Base-by-base conservation (phyloP, 305 asterid genomes). In the Fraxinus ornus region DNA sequence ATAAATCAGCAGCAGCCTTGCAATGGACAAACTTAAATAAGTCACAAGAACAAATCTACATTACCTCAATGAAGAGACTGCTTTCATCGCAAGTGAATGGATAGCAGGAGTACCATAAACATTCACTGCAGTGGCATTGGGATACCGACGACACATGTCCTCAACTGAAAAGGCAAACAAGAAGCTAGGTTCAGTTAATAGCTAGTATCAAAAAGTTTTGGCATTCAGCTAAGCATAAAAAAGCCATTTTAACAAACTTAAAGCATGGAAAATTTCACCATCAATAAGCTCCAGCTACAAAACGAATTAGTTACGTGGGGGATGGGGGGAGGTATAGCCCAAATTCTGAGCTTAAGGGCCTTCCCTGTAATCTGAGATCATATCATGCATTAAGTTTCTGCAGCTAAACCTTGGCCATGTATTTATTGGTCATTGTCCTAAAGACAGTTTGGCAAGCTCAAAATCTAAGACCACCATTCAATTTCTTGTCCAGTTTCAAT, bases 121-220 rank as follows among this genome's bases (percentile, higher is more conserved):
- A 85, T 95, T 95, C 24, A 92, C 94, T 32, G 91, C 89, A 70
- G 95, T 93, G 74, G 99, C 98, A 87, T 94, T 95, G 81, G 99
- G 98, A 86, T 94, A 94, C 68, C 99, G 95, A 35, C 73, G 93
- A 81, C 98, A 95, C 91, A 95, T 92, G 86, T 90, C 94, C 85
- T 91, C 97, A 89, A 95, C 99, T 95, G 84, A 75, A 83, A 76
- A 68, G 19, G 62, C 75, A 84, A 88, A 71, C 70, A 82, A 70
- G 2, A 32, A 22, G 60, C 49, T 52, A 76, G 37, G 57, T 75
- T 86, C 79, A 86, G 78, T 70, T 64, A 60, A 66, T 36, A 9
- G 78, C 36, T 77, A 79, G 60, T 41, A 66, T 77, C 71, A 35
- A 83, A 82, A 77, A 78, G 21, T 44, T 64, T 79, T 32, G 55